phyloP scores from a whole-genome alignment of 352 stramenopile genomes.

The Globisporangium heterothallicum region DNA sequence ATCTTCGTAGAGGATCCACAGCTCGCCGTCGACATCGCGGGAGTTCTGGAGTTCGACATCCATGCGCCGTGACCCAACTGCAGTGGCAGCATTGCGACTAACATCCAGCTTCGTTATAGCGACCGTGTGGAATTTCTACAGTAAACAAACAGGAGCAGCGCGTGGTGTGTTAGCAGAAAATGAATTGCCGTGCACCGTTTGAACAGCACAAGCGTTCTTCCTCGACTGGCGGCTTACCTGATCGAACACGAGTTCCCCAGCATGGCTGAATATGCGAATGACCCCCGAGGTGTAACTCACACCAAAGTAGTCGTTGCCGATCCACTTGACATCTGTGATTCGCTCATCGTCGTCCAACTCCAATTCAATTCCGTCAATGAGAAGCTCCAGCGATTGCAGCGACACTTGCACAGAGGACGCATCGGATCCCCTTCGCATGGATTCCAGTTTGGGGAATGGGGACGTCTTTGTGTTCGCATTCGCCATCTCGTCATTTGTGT shows the following conservation, averaged over 20 bases:
- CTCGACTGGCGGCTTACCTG: slow-evolving; percentile 29
- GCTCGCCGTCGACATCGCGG: slow-evolving; percentile 34
- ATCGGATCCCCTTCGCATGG: slow-evolving; percentile 1
- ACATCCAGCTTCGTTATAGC: slow-evolving; percentile 46
- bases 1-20: slow-evolving; percentile 79
- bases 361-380: slow-evolving; percentile 25
- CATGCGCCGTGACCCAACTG: slow-evolving; percentile 21
- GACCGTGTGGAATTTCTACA: slow-evolving; percentile 42
- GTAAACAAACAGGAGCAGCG: neutral
- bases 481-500: slow-evolving; percentile 14
- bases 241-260: slow-evolving; percentile 50
- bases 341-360: slow-evolving; percentile 37
- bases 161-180: neutral
- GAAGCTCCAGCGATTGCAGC: slow-evolving; percentile 18
- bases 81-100: slow-evolving; percentile 31
- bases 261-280: slow-evolving; percentile 50
- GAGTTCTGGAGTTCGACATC: slow-evolving; percentile 22
- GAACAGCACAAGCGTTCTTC: neutral
- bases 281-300: slow-evolving; percentile 53
- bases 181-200: neutral
- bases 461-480: slow-evolving; percentile 15
- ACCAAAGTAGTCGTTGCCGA: slow-evolving; percentile 46
- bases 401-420: slow-evolving; percentile 1
- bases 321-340: slow-evolving; percentile 64
- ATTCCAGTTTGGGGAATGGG: neutral